Base-by-base conservation (phyloP, 805 yeast species). In the Monosporozyma servazzii region DNA sequence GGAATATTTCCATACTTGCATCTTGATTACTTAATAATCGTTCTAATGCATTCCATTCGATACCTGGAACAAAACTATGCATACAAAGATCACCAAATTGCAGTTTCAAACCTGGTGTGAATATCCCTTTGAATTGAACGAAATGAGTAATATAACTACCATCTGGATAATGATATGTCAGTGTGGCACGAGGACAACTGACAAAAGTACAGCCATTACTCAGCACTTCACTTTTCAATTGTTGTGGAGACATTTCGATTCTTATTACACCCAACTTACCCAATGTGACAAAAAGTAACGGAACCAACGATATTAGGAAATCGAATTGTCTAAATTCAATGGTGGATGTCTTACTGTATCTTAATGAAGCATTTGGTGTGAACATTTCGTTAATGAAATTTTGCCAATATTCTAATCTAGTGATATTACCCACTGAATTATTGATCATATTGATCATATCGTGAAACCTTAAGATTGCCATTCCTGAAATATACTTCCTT, bases 1-100 rank as follows among this genome's bases (percentile, higher is more conserved):
- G 43, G 13, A 50, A 50, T 6, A 50, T 39, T 15, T 47, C 48
- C 11, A 13, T 6, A 31, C 46, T 27, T 21, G 72, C 69, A 5
- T 80, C 62, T 56, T 80, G 86, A 63, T 69, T 66, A 15, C 60
- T 49, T n/a, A 75, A 54, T 27, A 74, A 55, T 39, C 65, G 70
- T 49, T 77, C 81, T 39, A 78, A 55, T 0, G 78, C 65, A 5
- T 68, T 70, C 76, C 77, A 70, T 61, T 71, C 71, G 53, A 78
- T 56, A 54, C 72, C 72, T 51, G 82, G 75, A 49, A 72, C 61
- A 64, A 75, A 68, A 57, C 74, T 71, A 50, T 72, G 73, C 4
- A 76, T 66, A 25, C 76, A 77, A 54, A 84, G 70, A 59, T 86
- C 95, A 43, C 84, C 64, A 80, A 86, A 84, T 56, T 87, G 95